A percentile compares a stretch with the other conserved stretches of the same genome.
Evolutionary conservation across 78 protist species (phyloP).

Genomic region (Guillardia theta): DNA sequence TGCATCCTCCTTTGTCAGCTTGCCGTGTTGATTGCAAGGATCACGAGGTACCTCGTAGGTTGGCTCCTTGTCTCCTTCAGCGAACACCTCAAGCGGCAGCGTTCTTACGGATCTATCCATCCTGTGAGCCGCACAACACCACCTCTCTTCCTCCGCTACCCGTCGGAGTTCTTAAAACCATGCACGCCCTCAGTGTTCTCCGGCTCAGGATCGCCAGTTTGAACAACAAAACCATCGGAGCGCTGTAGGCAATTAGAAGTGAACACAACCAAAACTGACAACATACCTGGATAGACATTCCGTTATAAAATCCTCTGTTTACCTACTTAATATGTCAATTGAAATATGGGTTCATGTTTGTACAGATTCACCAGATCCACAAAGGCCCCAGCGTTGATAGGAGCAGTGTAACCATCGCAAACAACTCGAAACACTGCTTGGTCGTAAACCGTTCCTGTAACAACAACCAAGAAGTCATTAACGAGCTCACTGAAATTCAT

Average conservation of each 20-base stretch:
- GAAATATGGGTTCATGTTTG: too few relatives aligned
- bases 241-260: too few relatives aligned
- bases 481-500: too few relatives aligned
- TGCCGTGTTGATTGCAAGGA: too few relatives aligned
- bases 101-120: too few relatives aligned
- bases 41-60: background rate
- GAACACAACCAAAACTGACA: too few relatives aligned
- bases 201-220: background rate
- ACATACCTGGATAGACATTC: background rate
- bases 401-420: constrained; percentile 11
- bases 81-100: constrained; percentile 5
- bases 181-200: background rate
- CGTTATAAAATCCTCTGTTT: background rate
- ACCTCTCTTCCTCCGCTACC: background rate
- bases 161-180: background rate
- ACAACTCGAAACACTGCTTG: background rate
- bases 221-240: constrained; percentile 13
- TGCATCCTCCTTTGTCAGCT: too few relatives aligned
- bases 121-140: too few relatives aligned
- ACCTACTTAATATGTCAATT: too few relatives aligned
- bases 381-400: background rate
- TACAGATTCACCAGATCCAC: constrained; percentile 32
- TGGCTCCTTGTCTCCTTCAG: background rate
- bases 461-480: too few relatives aligned
- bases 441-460: background rate